A percentile compares a stretch with the other conserved stretches of the same genome.
These are phyloP conservation scores for Tetrapyrgos nigripes DNA, from an alignment of 1,284 basidiomycete species.

Conservation along the genomic window DNA sequence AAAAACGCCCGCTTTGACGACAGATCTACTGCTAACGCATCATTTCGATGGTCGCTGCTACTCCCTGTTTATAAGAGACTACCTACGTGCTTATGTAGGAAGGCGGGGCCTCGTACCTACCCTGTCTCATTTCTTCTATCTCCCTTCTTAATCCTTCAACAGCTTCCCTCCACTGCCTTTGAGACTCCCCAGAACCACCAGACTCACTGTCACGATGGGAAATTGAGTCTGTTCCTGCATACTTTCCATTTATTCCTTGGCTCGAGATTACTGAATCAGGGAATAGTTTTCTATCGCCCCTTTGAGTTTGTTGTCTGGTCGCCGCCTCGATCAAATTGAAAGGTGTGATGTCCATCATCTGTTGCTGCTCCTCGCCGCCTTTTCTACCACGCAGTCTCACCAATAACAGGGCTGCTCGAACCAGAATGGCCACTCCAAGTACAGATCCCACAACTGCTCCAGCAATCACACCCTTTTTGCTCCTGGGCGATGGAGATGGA, in stretches of 20 bases:
- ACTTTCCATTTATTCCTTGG: neutral
- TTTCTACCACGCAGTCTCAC: neutral
- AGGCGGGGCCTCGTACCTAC: too few relatives aligned
- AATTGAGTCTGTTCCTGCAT: neutral
- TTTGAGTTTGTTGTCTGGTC: neutral
- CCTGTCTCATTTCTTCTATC: constrained; percentile 4
- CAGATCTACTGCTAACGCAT: too few relatives aligned
- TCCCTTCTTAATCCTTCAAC: constrained; percentile 8
- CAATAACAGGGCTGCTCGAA: neutral
- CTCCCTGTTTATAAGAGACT: too few relatives aligned
- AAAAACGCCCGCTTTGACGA: too few relatives aligned
- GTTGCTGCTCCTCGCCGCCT: neutral
- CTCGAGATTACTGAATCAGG: too few relatives aligned
- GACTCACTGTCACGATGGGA: neutral
- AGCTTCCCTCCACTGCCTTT: constrained; percentile 4
- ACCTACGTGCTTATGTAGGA: too few relatives aligned
- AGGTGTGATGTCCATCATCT: too few relatives aligned
- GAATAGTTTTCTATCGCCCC: neutral
- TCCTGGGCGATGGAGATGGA: neutral
- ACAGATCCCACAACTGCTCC: constrained; percentile 12
- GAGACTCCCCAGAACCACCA: neutral
- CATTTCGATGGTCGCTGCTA: too few relatives aligned
- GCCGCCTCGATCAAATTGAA: neutral
- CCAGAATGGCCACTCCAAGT: neutral
- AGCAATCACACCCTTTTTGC: constrained; percentile 3